Base-by-base conservation (phyloP, 2,329 filamentous ascomycete genomes). In the Neopestalotiopsis rosae region DNA sequence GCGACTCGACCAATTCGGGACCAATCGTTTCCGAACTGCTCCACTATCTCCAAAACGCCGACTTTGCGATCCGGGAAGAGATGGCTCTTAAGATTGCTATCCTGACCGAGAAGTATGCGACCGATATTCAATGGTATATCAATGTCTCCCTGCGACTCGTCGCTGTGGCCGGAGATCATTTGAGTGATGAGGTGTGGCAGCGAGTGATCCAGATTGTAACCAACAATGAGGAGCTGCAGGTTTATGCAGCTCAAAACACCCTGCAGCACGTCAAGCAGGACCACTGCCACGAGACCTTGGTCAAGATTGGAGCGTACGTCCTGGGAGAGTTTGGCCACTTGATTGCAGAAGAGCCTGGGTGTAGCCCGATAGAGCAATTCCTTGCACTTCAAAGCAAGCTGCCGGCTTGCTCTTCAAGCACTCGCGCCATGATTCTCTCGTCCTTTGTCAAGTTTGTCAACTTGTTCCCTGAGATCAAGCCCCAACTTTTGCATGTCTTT, bases 31-130 rank as follows among this genome's bases (percentile, higher is more conserved):
- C 93, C 70, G 96, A 99, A 82, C 90, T 99, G 65, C 83, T 99
- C 66, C 94, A 95, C 74, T 98, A 98, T 80, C 88, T 99, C 9
- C 95, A 98, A 77, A 97, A 94, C 68, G 96, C 96, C 62, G 96
- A 99, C 80, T 99, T 97, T 80, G 95, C 95, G 5, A 98, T 99
- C 75, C 90, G 97, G 72, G 97, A 99, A 83, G 96, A 99, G 81
- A 99, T 99, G 96, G 96, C 98, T 4, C 86, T 99, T 71, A 99
- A 99, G 83, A 97, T 99, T 81, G 96, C 96, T 66, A 99, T 99
- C 76, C 82, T 99, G 72, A 98, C 97, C 0, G 96, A 99, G 79
- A 98, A 98, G 79, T 99, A 99, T 79, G 96, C 96, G 30, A 98
- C 95, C 0, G 96, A 99, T 77, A 94, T 97, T 24, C 95, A 98